Evolutionary conservation across 2,329 filamentous ascomycete genomes (phyloP), one percentile per base, ranked within the genome.

Genomic region (Chrysoporthe puriensis): DNA sequence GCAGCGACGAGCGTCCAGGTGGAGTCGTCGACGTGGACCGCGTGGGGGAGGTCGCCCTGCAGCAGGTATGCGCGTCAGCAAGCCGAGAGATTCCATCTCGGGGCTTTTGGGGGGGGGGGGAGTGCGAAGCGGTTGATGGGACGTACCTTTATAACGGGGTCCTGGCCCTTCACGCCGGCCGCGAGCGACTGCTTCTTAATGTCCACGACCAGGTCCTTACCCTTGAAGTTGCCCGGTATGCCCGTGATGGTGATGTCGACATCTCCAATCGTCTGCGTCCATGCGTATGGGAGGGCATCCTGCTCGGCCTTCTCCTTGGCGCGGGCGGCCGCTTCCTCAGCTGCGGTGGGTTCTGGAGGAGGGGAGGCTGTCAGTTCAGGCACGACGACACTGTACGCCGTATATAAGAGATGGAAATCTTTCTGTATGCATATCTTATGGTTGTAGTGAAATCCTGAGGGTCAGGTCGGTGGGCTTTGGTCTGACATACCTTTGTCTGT

Each of bases 241-340:
- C 68, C 68, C 40, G 86, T 83, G 68, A 96, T 86, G 62, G 86
- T 90, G 74, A 98, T 82, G 76, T 97, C 93, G 69, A 97, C 82
- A 76, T 98, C 96, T 73, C 85, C 86, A 77, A 99, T 97, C 34
- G 91, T 94, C 82, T 99, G 96, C 13, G 87, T 91, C 96, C 96
- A 99, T 82, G 96, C 96, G 89, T 99, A 99, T 0, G 96, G 96
- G 54, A 99, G 89, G 34, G 90, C 88, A 54, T 90, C 91, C 83
- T 99, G 96, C 82, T 99, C 96, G 74, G 90, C 91, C 66, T 87
- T 84, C 82, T 99, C 94, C 77, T 90, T 90, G 70, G 88, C 90
- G 72, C 83, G 84, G 67, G 86, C 84, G 26, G 86, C 86, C 13
- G 85, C 88, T 72, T 84, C 82, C 71, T 88, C 84, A 70, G 85